Base-by-base conservation (phyloP, 495 filamentous ascomycete genomes). In the Aspergillus avenaceus region DNA sequence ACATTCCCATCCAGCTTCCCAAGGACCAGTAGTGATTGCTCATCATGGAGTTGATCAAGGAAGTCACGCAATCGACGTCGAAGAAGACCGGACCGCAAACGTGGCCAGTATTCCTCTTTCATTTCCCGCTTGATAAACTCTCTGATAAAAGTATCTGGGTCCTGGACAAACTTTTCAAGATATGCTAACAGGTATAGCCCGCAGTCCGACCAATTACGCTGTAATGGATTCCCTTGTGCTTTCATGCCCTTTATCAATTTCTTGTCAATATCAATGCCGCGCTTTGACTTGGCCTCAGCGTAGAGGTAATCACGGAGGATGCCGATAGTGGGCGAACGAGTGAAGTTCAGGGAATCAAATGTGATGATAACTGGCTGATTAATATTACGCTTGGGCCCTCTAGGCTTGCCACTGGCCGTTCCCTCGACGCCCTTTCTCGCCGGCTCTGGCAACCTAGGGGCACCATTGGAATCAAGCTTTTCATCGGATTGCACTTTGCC, bases 181-280 rank as follows among this genome's bases (percentile, higher is more conserved):
- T 97, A 98, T 3, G 81, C 86, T 8, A 97, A 67, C 8, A 97
- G 69, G 62, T 83, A 97, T 1, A 96, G 63, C 2, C 93, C 93
- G 61, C 93, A 98, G 63, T 98, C 93, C 34, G 80, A 91, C 59
- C 73, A 86, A 54, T 97, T 98, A 12, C 80, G 70, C 65, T 98
- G 93, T 44, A 80, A 61, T 1, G 95, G 93, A 16, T 95, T 84
- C 24, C 70, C 67, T 37, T 76, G 81, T 19, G 83, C 88, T 49
- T 77, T 88, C 66, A 87, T 82, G 21, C 86, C 86, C 55, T 84
- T 68, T 16, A 84, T 65, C 0, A 67, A 49, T 3, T 67, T 70
- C 19, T 57, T 55, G 2, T 78, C 64, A 19, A 88, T 77, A 16
- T 83, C 71, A 40, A 88, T 70, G 26, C 69, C 76, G 32, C 77